Base-by-base conservation (phyloP, 2,329 filamentous ascomycete species). In the Hyphodiscus sp. region DNA sequence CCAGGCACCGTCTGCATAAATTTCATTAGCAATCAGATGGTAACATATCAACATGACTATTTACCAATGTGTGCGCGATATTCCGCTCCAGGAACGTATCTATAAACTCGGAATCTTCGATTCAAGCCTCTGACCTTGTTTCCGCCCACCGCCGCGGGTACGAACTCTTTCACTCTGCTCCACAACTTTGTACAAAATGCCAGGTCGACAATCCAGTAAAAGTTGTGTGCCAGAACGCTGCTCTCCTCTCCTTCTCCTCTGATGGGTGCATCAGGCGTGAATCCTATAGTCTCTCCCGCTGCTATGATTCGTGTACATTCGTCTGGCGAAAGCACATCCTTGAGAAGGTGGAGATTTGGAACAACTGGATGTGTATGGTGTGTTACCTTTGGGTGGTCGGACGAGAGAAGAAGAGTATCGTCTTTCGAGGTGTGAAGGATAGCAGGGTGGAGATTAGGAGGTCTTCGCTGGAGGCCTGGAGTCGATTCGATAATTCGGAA, bases 41-140 rank as follows among this genome's bases (percentile, higher is more conserved):
- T 23, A 26, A 16, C 16, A 47, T 20, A n/a, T 33, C 26, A 10
- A 18, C 42, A 47, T n/a, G n/a, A 8, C 16, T n/a, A 57, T 61
- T 56, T 55, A 66, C 66, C 75, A 54, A 89, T 87, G 59, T 88
- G 85, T 54, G 79, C 82, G 8, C 85, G 73, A 62, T 89, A 89
- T 65, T 88, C 85, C 0, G 85, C 85, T 0, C 85, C 85, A 1
- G 85, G 84, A 0, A 88, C 83, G 54, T 89, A 89, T 61, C 85
- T 75, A 58, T 89, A 89, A 0, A 88, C 83, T 18, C 85, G 76
- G 70, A 88, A 89, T 6, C 85, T 77, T 1, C 85, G 74, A 61
- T 89, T 89, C 52, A 89, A 71, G 0, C 85, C 84, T 4, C 83
- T 74, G 0, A 79, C 82, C 20, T 72, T 65, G 38, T 78, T 79